Base-by-base conservation (phyloP, 352 stramenopile species). In the Discostella stelligera region DNA sequence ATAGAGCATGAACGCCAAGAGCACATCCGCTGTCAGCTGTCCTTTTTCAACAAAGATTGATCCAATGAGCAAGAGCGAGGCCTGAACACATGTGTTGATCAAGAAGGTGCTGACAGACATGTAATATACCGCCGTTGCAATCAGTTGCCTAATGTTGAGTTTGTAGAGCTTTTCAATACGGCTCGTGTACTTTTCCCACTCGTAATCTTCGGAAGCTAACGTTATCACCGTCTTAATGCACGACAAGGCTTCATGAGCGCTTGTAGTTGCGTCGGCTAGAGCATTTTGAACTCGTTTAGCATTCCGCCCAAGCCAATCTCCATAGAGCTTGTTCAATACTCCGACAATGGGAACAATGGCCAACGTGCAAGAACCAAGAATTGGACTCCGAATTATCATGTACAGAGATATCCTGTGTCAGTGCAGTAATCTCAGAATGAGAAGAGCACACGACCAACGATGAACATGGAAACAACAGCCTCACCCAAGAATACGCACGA, bases 1-100 rank as follows among this genome's bases (percentile, higher is more conserved):
- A 79, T 95, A 95, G 4, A 95, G 78, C 91, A 95, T 94, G 68
- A 95, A 95, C 11, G 89, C 85, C 27, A 95, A 62, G 20, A 95
- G 80, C 16, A 93, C 64, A 55, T 91, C 83, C 5, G 80, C 54
- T 49, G 77, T 86, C 16, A 94, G 55, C 21, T 69, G 69, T 52
- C 80, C 79, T 23, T 85, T 39, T 50, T 89, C 53, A 58, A 94
- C 87, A 64, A 94, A 75, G 18, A 82, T 68, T 13, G 80, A 85
- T 23, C 91, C 91, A 55, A 92, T 60, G 14, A 85, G 72, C 23
- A 95, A 68, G 0, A 95, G 69, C 32, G 78, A 72, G 3, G 81
- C 84, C 66, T 93, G 88, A 21, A 94, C 88, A 65, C 84, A 65
- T 32, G 87, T 93, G 61, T 93, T 93, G 69, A 95, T 88, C 7